Conservation (phyloP, 1,284 basidiomycete species). For the Marasmius tenuissimus region DNA sequence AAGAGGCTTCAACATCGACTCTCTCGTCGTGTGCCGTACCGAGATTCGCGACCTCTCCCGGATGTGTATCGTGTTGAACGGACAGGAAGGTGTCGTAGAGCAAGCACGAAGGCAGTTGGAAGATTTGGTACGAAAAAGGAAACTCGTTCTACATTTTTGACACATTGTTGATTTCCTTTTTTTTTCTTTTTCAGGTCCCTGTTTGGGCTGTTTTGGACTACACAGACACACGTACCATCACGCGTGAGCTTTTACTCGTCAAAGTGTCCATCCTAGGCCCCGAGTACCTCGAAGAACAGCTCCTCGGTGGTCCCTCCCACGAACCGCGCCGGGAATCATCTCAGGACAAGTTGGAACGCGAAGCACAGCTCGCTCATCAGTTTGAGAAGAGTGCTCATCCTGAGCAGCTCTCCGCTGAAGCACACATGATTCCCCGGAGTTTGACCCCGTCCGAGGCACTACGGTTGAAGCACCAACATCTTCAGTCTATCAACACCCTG, state of each 20-base stretch:
- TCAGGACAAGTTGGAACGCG: constrained; percentile 60
- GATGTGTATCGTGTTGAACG: constrained; percentile 97
- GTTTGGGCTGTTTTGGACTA: constrained; percentile 98
- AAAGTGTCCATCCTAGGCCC: constrained; percentile 97
- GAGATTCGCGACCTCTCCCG: constrained; percentile 96
- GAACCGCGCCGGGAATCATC: constrained; percentile 50
- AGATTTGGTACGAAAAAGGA: constrained; percentile 70
- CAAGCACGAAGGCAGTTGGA: constrained; percentile 94
- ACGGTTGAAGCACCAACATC: constrained; percentile 86
- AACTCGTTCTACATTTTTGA: neutral
- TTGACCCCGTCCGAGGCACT: constrained; percentile 83
- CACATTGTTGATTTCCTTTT: constrained; percentile 6
- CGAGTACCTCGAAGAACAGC: constrained; percentile 93
- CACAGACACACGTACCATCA: constrained; percentile 86
- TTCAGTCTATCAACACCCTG: constrained; percentile 85
- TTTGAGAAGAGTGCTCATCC: constrained; percentile 64
- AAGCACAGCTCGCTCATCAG: constrained; percentile 68
- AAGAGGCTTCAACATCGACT: constrained; percentile 98
- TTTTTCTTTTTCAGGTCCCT: constrained; percentile 64
- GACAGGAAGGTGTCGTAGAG: constrained; percentile 97
- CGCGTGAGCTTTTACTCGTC: constrained; percentile 85
- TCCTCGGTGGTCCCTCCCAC: constrained; percentile 80
- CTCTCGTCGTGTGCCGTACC: constrained; percentile 96
- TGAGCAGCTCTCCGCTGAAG: constrained; percentile 26
- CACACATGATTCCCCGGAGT: constrained; percentile 25